phyloP scores from a whole-genome alignment of 2,329 filamentous ascomycete genomes.

The Venturia aucupariae region DNA sequence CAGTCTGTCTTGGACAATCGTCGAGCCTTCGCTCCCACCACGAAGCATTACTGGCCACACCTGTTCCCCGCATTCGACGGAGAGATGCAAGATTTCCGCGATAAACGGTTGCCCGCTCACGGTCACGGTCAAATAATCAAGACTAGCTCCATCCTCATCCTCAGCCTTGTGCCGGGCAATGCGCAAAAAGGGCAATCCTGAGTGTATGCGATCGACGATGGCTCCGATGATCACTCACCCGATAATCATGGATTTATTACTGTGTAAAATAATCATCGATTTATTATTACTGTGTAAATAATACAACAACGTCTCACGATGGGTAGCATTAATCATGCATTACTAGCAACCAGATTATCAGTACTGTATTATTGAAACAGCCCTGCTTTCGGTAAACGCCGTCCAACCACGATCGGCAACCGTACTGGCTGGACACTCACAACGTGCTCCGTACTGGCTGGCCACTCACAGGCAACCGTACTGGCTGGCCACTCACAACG shows the following conservation, averaged over 20 bases:
- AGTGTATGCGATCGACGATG: not conserved
- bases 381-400: not conserved
- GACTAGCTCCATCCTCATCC: not conserved
- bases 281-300: too few relatives aligned
- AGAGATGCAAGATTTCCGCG: not conserved
- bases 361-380: too few relatives aligned
- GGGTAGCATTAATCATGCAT: not conserved
- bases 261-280: not conserved
- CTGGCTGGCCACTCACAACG: too few relatives aligned
- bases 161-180: constrained; percentile 2
- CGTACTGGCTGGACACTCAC: not conserved
- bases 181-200: not conserved
- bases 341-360: not conserved
- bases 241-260: not conserved
- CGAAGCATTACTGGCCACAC: not conserved
- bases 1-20: not conserved
- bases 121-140: not conserved
- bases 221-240: not conserved
- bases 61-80: not conserved
- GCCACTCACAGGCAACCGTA: too few relatives aligned
- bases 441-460: too few relatives aligned
- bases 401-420: not conserved
- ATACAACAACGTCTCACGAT: not conserved
- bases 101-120: not conserved
- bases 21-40: not conserved